Base-by-base conservation (phyloP, 164 flowering plant genomes). In the Stephania japonica region DNA sequence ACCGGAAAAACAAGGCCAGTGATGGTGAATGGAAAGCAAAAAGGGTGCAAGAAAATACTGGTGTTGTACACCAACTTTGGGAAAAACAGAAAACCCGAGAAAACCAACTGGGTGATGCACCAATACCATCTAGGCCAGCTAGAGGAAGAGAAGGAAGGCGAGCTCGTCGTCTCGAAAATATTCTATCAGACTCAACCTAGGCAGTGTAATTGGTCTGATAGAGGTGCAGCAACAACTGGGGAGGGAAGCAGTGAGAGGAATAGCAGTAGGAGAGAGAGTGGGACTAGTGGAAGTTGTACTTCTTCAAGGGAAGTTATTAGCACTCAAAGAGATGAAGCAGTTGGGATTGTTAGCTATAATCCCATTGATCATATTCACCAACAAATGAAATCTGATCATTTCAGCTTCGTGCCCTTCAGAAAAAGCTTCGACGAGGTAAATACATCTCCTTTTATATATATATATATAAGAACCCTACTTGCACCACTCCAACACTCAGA, bases 31-130 rank as follows among this genome's bases (percentile, higher is more conserved):
- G 98, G 98, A 6, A 90, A 85, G 73, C 99, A 96, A 62, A 96
- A 91, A 69, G 99, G 99, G 43, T 96, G 99, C 87, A 96, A 96
- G 91, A 96, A 96, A 75, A 96, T 96, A 43, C 79, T 96, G 16
- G 99, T 96, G 41, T 86, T 96, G 63, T 96, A 96, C 72, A 96
- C 98, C 24, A 96, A 96, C 75, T 96, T 92, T 53, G 97, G 99
- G 0, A 96, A 96, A 49, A 91, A 92, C 56, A 79, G 97, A 68
- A 96, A 91, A 77, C 99, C 99, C 3, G 97, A 93, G 71, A 96
- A 96, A 78, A 96, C 99, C 21, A 96, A 92, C 74, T 96, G 99
- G 99, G 99, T 96, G 13, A 96, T 96, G 99, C 99, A 96, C 80
- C 99, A 96, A 41, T 96, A 93, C 82, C 99, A 96, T 70, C 79